Percentiles rank a stretch among this genome's conserved stretches.
Evolutionary conservation across 345 rosid species (phyloP).

Genomic region (Anastatica hierochuntica): DNA sequence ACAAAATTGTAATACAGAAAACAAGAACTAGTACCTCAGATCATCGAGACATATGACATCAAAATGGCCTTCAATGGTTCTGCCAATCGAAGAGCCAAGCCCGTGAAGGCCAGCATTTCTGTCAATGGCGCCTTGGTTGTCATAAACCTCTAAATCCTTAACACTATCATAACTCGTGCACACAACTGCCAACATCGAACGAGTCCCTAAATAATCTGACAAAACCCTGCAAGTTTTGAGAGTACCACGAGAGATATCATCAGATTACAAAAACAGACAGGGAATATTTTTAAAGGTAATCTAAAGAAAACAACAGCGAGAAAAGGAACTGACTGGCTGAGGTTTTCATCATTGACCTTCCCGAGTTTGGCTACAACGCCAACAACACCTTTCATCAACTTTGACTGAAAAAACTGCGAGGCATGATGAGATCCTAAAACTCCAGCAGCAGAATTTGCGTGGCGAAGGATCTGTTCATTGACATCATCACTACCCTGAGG

Average conservation of each 20-base stretch:
- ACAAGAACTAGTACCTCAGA: slow-evolving; percentile 44
- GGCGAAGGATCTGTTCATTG: slow-evolving; percentile 42
- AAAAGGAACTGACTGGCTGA: slow-evolving; percentile 52
- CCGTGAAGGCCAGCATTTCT: slow-evolving; percentile 65
- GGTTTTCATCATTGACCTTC: slow-evolving; percentile 60
- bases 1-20: not conserved
- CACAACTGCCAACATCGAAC: slow-evolving; percentile 76
- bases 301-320: not conserved
- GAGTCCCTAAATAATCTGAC: slow-evolving; percentile 67
- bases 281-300: not conserved
- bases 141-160: slow-evolving; percentile 46
- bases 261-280: not conserved
- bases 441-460: slow-evolving; percentile 65
- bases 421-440: slow-evolving; percentile 38
- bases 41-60: slow-evolving; percentile 63
- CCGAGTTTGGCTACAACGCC: slow-evolving; percentile 85
- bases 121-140: slow-evolving; percentile 45
- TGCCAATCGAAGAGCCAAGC: slow-evolving; percentile 64
- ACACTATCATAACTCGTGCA: slow-evolving; percentile 50
- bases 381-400: slow-evolving; percentile 42
- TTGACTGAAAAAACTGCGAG: slow-evolving; percentile 32
- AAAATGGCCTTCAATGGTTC: slow-evolving; percentile 57
- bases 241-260: not conserved
- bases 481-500: slow-evolving; percentile 49
- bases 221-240: slow-evolving; percentile 42